Percentiles rank a stretch among this genome's conserved stretches.
Conservation (phyloP, 1,284 basidiomycete species). For the Cutaneotrichosporon cavernicola region DNA sequence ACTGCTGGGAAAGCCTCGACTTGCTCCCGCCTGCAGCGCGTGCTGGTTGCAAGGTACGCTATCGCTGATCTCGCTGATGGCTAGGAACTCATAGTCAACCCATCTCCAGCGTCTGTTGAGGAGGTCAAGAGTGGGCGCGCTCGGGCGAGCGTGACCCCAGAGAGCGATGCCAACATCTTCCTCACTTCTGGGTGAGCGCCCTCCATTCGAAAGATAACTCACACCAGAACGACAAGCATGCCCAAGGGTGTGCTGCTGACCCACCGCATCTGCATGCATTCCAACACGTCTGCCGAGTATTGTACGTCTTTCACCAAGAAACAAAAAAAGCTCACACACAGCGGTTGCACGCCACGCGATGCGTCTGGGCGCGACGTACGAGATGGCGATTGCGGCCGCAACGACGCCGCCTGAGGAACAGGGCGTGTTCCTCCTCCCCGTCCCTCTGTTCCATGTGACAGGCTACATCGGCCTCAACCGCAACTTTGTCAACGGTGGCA, state of each 20-base stretch:
- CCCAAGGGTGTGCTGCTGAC: constrained; percentile 48
- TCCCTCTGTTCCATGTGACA: constrained; percentile 50
- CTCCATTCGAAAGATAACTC: constrained; percentile 2
- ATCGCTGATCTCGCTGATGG: neutral
- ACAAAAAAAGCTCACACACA: neutral
- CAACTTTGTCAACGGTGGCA: constrained; percentile 39
- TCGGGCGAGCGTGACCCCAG: constrained; percentile 30
- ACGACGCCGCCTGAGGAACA: neutral
- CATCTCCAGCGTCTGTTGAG: constrained; percentile 8
- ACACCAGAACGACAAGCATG: constrained; percentile 22
- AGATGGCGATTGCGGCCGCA: neutral
- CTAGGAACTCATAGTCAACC: neutral
- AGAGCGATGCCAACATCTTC: constrained; percentile 48
- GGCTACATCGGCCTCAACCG: constrained; percentile 45
- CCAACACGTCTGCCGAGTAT: constrained; percentile 5
- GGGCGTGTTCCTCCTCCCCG: constrained; percentile 32
- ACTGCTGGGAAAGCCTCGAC: constrained; percentile 12
- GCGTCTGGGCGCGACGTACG: constrained; percentile 13
- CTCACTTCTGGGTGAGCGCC: constrained; percentile 34
- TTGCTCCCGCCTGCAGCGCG: constrained; percentile 8
- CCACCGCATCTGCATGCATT: constrained; percentile 25
- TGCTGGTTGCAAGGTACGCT: neutral
- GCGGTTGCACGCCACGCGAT: constrained; percentile 6
- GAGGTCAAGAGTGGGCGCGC: constrained; percentile 14
- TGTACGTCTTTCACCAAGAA: constrained; percentile 19